These are phyloP conservation scores for Hypoxylon sp. DNA, from an alignment of 2,329 filamentous ascomycete genomes.

Conservation along the genomic window DNA sequence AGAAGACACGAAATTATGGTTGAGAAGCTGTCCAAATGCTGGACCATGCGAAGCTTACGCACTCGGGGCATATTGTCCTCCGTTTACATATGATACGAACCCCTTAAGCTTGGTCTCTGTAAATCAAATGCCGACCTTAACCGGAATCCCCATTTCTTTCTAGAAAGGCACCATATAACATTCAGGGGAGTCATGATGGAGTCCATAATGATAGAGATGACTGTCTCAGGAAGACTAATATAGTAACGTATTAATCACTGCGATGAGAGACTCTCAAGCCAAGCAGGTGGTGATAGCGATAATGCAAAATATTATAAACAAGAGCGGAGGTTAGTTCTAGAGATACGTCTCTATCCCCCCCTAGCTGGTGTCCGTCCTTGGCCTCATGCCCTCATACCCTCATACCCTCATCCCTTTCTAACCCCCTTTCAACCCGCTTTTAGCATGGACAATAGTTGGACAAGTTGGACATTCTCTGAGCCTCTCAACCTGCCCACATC, in stretches of 20 bases:
- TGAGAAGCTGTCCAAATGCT: slow-evolving; percentile 1
- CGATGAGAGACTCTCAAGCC: background rate
- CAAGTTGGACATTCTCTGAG: background rate
- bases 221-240: background rate
- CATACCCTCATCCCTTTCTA: background rate
- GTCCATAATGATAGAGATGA: background rate
- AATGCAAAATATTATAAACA: background rate
- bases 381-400: no score
- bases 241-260: background rate
- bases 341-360: background rate
- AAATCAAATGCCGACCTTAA: background rate
- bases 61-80: background rate
- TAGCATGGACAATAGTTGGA: background rate
- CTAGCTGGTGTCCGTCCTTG: no score
- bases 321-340: background rate
- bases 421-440: background rate
- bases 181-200: background rate
- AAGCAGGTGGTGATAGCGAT: background rate
- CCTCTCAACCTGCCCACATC: background rate
- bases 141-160: background rate
- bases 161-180: background rate
- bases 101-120: background rate
- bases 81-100: background rate
- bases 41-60: background rate
- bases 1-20: slow-evolving; percentile 12